phyloP scores from a whole-genome alignment of 805 yeast species.

The Zygosaccharomyces bisporus region DNA sequence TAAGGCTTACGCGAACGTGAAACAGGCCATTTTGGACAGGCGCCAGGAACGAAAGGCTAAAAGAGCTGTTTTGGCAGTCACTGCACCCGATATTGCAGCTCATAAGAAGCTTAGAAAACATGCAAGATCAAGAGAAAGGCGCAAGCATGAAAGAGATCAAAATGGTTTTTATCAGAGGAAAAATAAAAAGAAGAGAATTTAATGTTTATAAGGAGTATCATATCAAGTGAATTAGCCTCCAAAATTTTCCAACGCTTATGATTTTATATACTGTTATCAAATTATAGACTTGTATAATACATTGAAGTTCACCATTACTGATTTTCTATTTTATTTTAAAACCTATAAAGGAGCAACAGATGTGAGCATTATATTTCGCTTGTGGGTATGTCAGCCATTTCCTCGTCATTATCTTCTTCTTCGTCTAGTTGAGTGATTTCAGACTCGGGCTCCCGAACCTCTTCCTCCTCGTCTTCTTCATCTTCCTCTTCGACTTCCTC shows the following conservation, averaged over 20 bases:
- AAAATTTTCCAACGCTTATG: background rate
- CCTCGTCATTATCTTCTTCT: conserved; percentile 15
- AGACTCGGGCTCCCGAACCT: conserved; percentile 19
- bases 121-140: conserved; percentile 67
- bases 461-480: conserved; percentile 26
- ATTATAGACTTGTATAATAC: conserved; percentile 7
- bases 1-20: conserved; percentile 57
- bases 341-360: background rate
- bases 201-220: background rate
- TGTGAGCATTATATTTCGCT: conserved; percentile 9
- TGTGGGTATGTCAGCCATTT: conserved; percentile 15
- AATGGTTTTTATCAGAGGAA: conserved; percentile 70
- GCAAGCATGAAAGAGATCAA: conserved; percentile 70
- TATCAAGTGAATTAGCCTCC: no score
- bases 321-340: conserved; percentile 1
- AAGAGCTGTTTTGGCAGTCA: conserved; percentile 69
- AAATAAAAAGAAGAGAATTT: conserved; percentile 42
- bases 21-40: conserved; percentile 52
- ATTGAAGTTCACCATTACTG: conserved; percentile 3
- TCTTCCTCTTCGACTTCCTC: conserved; percentile 25
- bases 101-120: conserved; percentile 73
- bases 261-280: conserved; percentile 1
- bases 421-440: conserved; percentile 20
- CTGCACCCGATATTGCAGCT: conserved; percentile 80
- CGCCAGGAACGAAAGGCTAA: conserved; percentile 74